Evolutionary conservation across 805 yeast species (phyloP), one percentile per base, ranked within the genome.

Genomic region (Starmerella etchellsii): DNA sequence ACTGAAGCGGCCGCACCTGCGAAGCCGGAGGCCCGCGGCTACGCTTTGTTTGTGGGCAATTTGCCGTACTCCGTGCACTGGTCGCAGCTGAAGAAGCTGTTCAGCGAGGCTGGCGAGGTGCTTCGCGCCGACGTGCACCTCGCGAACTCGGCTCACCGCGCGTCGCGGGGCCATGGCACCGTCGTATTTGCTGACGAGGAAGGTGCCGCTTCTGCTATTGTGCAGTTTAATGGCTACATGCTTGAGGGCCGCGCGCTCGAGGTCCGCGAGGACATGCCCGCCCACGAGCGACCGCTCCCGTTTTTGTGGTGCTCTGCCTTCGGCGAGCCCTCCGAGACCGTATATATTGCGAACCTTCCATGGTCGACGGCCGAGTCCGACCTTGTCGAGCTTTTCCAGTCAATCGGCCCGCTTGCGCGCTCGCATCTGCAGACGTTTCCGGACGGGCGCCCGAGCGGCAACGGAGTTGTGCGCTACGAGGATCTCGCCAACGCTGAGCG

Each of bases 331-430:
- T 77, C 75, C 37, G 71, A 66, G 26, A 67, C 72, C 19, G 70
- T 88, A 34, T 80, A 63, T 56, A 85, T 81, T 19, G 70, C 69
- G 34, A 88, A 88, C 64, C 66, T 88, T 55, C 97, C 97, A 24
- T 83, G 74, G 69, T 78, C 85, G 39, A 87, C 96, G n/a, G 74
- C 84, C 25, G 76, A 78, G 50, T 76, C 78, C 43, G 96, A 88
- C 61, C 69, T 88, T 49, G 73, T 68, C 49, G 95, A 87, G 50
- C 69, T 88, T 44, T 87, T 87, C 58, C 88, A 79, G 57, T 78
- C 88, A 28, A 73, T 85, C 40, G 94, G 95, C 19, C 64, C 71
- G 36, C 83, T 88, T 15, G 65, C 61, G 31, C 70, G 69, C 32
- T 95, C 95, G 18, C 94, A 83, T 58, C 68, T 88, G 46, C 82